Conservation (phyloP, 2,329 filamentous ascomycete species). For the Penicillium sp. region DNA sequence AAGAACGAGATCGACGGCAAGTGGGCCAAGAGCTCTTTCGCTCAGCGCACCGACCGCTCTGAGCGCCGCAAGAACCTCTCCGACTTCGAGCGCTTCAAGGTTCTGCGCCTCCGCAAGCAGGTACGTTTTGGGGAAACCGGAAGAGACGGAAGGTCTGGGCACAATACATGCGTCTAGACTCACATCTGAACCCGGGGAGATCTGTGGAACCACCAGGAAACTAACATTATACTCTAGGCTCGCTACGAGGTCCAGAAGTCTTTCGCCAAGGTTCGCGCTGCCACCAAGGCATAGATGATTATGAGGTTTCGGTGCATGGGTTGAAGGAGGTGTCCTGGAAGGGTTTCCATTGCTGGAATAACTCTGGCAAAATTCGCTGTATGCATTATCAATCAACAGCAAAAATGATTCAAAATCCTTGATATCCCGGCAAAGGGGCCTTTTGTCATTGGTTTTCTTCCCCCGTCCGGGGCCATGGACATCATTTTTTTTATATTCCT, state of each 20-base stretch:
- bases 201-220: conserved; percentile 4
- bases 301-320: conserved; percentile 46
- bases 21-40: conserved; percentile 89
- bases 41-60: conserved; percentile 86
- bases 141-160: neutral
- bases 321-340: conserved; percentile 45
- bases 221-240: conserved; percentile 49
- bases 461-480: conserved; percentile 20
- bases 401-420: conserved; percentile 47
- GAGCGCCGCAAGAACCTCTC: conserved; percentile 86
- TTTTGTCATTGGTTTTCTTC: conserved; percentile 23
- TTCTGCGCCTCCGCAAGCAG: conserved; percentile 99
- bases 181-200: neutral
- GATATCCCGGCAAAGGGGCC: conserved; percentile 38
- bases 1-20: conserved; percentile 88
- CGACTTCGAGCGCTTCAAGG: conserved; percentile 99
- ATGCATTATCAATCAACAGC: conserved; percentile 44
- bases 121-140: conserved; percentile 52
- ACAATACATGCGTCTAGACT: neutral
- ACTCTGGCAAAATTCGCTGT: conserved; percentile 42
- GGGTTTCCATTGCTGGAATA: conserved; percentile 42
- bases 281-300: conserved; percentile 63
- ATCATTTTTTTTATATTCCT: conserved; percentile 18
- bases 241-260: conserved; percentile 98
- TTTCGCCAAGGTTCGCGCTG: conserved; percentile 85